Base-by-base conservation (phyloP, 2,329 filamentous ascomycete species). In the Aspergillus sp. region DNA sequence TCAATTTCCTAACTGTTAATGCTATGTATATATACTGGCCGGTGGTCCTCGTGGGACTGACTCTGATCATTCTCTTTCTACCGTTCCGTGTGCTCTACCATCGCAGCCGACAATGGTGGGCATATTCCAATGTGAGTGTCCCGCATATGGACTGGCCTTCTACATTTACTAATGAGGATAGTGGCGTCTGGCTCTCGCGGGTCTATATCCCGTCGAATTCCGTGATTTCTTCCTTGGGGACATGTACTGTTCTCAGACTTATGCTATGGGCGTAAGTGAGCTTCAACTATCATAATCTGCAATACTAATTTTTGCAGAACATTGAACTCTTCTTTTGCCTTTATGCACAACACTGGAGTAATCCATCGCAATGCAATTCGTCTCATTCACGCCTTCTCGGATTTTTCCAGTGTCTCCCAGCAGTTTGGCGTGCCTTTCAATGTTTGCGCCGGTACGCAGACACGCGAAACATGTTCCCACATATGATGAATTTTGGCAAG, bases 191-290 rank as follows among this genome's bases (percentile, higher is more conserved):
- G 72, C 94, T 46, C 78, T 91, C 43, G 88, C 91, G 12, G 90
- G 90, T 3, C 66, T 95, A 17, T 96, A 94, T 61, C 89, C 89
- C 1, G 93, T 98, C 44, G 91, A 97, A 65, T 98, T 97, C 66
- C 82, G 90, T 49, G 93, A 98, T 68, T 97, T 98, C 71, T 97
- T 96, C 68, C 78, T 97, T 0, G 93, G 93, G 45, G 93, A 98
- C 65, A 96, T 97, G 77, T 95, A 95, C 68, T 97, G 91, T 69
- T 97, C 93, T 2, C 76, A 95, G 48, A 95, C 90, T 5, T 98
- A 98, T 67, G 80, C 85, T 13, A 88, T 88, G 69, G 85, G 88
- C 51, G 88, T 91, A 76, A 73, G 86, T 60, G 19, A 2, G 12
- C 5, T 22, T 19, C 10, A 7, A 12, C 43, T 38, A 12, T 5